Base-by-base conservation (phyloP, 257 asterid species). In the Nicotiana paniculata region DNA sequence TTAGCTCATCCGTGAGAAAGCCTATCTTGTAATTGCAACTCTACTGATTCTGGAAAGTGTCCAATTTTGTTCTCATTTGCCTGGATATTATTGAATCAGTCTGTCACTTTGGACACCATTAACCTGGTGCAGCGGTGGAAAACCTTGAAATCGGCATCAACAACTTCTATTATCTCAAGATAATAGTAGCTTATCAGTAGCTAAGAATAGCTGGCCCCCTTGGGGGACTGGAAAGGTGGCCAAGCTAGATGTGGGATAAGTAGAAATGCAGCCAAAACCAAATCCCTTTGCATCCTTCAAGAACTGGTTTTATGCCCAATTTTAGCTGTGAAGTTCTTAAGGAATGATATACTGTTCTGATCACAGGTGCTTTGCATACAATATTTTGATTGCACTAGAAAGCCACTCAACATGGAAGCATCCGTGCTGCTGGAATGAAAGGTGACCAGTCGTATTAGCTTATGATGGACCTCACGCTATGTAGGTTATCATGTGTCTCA, bases 351-450 rank as follows among this genome's bases (percentile, higher is more conserved):
- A 97, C 95, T 21, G 90, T 32, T 66, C 89, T 96, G 17, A 92
- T 83, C 68, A 91, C 92, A 0, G 98, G 98, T 51, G 91, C 97
- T 93, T 53, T 96, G 89, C 53, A 93, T 93, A 86, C 98, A 85
- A 33, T 93, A 93, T 84, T 95, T 95, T 0, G 96, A 95, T 3
- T 91, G 93, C 59, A 93, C 89, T 81, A 95, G 84, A 91, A 43
- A 81, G 46, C 90, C 93, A 37, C 92, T 90, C 89, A 86, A 61
- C 93, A 89, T 90, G 43, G 92, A 85, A 79, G 89, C 90, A 79
- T 95, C 97, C 7, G 90, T 84, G 86, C 86, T 11, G 92, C 93
- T 0, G 97, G 98, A 58, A 92, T 88, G 80, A 91, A 93, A 4
- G 99, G 97, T 2, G 93, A 94, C 94, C 91, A 90, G 4, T 96